Base-by-base conservation (phyloP, 176 grass and related monocot species). In the Chrysopogon serrulatus region DNA sequence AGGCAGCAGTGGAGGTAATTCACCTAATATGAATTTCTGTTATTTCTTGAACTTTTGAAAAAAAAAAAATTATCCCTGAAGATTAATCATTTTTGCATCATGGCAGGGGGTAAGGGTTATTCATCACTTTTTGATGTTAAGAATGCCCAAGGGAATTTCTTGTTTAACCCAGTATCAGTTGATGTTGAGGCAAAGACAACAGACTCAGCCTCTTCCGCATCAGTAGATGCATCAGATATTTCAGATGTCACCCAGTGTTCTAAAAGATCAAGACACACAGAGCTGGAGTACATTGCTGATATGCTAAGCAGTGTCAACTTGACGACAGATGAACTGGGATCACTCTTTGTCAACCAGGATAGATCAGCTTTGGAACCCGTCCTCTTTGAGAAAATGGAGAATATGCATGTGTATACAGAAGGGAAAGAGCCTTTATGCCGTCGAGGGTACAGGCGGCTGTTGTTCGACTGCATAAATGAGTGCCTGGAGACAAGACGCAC, bases 391-490 rank as follows among this genome's bases (percentile, higher is more conserved):
- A 86, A 73, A 66, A 33, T 88, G 61, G 92, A 93, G 57, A 72
- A 43, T 63, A 88, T 77, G 47, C 60, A 79, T 65, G 59, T 59
- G 42, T 77, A 45, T 83, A 53, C 62, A 74, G 30, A 68, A 59
- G 87, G 73, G 83, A 89, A 81, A 78, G 64, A 27, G 49, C 80
- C 47, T 21, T 18, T 78, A 31, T 76, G 84, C 45, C 53, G 75
- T 68, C 54, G 23, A 28, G 66, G 65, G 21, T 80, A 87, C 45
- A 92, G 89, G 42, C 83, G 49, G 27, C 73, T 98, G 7, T 63
- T 93, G 61, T 95, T 90, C 23, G 88, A 92, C 60, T 88, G 89
- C 67, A 63, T 93, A 42, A 93, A 80, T 59, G 91, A 98, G 77
- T 93, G 85, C 79, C 77, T 98, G 66, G 85, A 90, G 45, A 86